Evolutionary conservation across 352 stramenopile species (phyloP).

Genomic region (Phytophthora sansomeana): DNA sequence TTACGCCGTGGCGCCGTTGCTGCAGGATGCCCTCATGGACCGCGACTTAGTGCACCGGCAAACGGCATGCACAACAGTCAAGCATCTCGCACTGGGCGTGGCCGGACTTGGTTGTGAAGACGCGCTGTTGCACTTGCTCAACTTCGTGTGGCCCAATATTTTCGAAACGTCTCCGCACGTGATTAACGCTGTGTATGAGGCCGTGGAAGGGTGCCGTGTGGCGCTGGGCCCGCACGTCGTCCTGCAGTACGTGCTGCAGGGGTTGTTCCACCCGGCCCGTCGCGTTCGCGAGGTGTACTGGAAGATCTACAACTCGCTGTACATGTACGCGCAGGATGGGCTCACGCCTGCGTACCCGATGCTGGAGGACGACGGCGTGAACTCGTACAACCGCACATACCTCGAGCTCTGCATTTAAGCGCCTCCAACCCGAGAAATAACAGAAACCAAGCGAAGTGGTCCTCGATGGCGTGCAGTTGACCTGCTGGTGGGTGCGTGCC

Average conservation of each 20-base stretch:
- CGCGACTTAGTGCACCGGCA: slow-evolving; percentile 98
- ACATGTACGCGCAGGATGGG: slow-evolving; percentile 98
- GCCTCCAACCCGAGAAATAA: slow-evolving; percentile 2
- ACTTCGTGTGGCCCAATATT: slow-evolving; percentile 99
- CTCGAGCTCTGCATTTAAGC: slow-evolving; percentile 90
- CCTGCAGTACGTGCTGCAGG: slow-evolving; percentile 98
- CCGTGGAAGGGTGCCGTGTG: slow-evolving; percentile 97
- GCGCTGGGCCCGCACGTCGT: slow-evolving; percentile 96
- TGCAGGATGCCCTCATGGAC: slow-evolving; percentile 99
- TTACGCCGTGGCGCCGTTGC: slow-evolving; percentile 97
- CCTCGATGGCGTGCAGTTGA: slow-evolving; percentile 5
- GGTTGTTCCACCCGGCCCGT: slow-evolving; percentile 98
- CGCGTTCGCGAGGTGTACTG: slow-evolving; percentile 99
- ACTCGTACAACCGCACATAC: slow-evolving; percentile 95
- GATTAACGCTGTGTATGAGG: slow-evolving; percentile 99
- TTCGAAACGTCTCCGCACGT: slow-evolving; percentile 99
- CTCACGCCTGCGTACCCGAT: slow-evolving; percentile 97
- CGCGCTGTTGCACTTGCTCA: slow-evolving; percentile 97
- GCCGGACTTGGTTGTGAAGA: slow-evolving; percentile 98
- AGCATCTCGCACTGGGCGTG: slow-evolving; percentile 98
- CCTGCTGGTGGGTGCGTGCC: slow-evolving; percentile 16
- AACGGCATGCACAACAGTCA: slow-evolving; percentile 97
- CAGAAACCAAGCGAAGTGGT: slow-evolving; percentile 5
- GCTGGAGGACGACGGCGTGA: slow-evolving; percentile 96
- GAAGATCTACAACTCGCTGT: slow-evolving; percentile 99